phyloP scores from a whole-genome alignment of 257 asterid genomes.

The Solanum stenotomum region DNA sequence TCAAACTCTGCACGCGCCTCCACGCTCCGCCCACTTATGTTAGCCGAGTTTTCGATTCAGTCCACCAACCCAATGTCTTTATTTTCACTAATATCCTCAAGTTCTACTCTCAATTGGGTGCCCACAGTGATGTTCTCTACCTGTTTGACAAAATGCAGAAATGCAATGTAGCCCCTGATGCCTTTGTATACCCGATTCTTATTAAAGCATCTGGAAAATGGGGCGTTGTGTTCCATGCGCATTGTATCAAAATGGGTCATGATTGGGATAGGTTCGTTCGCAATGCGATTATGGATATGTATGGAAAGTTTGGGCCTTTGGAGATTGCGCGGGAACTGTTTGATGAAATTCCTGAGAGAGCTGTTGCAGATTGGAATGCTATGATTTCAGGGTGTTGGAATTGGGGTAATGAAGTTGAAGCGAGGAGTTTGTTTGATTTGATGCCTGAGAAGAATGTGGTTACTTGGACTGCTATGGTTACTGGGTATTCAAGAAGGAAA shows the following conservation, averaged over 20 bases:
- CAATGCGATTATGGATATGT: constrained; percentile 40
- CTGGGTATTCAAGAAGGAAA: constrained; percentile 47
- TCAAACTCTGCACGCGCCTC: constrained; percentile 41
- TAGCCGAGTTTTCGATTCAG: constrained; percentile 25
- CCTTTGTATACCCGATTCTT: constrained; percentile 42
- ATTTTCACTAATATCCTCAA: constrained; percentile 48
- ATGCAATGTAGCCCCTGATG: constrained; percentile 32
- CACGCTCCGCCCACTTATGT: constrained; percentile 47
- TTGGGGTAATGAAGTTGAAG: constrained; percentile 44
- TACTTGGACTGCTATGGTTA: constrained; percentile 73
- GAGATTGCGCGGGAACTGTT: constrained; percentile 47
- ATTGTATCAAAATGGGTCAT: constrained; percentile 41
- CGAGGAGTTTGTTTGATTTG: constrained; percentile 37
- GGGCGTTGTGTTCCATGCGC: constrained; percentile 43
- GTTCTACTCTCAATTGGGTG: constrained; percentile 30
- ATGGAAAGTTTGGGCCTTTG: constrained; percentile 58
- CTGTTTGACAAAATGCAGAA: constrained; percentile 39
- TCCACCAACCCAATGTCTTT: constrained; percentile 24
- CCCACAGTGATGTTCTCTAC: constrained; percentile 10
- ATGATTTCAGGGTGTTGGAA: constrained; percentile 66
- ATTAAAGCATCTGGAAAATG: constrained; percentile 41
- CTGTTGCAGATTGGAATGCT: constrained; percentile 55
- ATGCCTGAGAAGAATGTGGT: constrained; percentile 52
- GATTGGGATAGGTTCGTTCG: constrained; percentile 35
- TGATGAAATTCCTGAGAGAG: constrained; percentile 49